Conservation (phyloP, 2,329 filamentous ascomycete genomes). For the Aspergillus thermomutatus region DNA sequence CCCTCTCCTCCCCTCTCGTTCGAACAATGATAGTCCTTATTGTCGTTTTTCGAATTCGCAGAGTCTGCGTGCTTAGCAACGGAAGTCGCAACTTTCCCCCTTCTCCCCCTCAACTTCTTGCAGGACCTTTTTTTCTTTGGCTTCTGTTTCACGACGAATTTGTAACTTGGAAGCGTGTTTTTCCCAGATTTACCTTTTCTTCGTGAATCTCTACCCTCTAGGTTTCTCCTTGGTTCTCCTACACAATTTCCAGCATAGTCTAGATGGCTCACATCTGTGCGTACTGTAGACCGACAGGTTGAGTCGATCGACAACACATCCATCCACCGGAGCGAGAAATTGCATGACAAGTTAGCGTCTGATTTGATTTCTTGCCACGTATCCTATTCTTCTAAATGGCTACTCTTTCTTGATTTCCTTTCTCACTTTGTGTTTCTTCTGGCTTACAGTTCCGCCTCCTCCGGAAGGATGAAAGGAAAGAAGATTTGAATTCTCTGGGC, state of each 20-base stretch:
- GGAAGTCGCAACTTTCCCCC: constrained; percentile 7
- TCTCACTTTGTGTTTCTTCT: neutral
- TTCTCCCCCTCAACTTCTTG: constrained; percentile 22
- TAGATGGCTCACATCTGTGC: neutral
- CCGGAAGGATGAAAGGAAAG: neutral
- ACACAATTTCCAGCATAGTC: neutral
- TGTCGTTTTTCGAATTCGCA: constrained; percentile 33
- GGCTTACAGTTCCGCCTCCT: neutral
- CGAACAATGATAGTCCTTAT: constrained; percentile 23
- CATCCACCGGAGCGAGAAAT: constrained; percentile 6
- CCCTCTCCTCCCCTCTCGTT: constrained; percentile 26
- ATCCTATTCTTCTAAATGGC: neutral
- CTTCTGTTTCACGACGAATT: constrained; percentile 17
- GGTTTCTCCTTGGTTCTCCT: neutral
- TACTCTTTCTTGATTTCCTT: constrained; percentile 3
- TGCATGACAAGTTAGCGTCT: neutral
- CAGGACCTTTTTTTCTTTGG: constrained; percentile 17
- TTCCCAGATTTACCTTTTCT: neutral
- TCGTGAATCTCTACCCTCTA: neutral
- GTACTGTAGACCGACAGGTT: neutral
- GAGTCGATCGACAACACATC: constrained; percentile 7
- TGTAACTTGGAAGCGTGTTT: neutral
- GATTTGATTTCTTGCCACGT: neutral
- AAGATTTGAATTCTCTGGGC: neutral
- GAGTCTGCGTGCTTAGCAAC: constrained; percentile 31